Evolutionary conservation across 2,329 filamentous ascomycete genomes (phyloP).

Genomic region (Fusarium sp.): DNA sequence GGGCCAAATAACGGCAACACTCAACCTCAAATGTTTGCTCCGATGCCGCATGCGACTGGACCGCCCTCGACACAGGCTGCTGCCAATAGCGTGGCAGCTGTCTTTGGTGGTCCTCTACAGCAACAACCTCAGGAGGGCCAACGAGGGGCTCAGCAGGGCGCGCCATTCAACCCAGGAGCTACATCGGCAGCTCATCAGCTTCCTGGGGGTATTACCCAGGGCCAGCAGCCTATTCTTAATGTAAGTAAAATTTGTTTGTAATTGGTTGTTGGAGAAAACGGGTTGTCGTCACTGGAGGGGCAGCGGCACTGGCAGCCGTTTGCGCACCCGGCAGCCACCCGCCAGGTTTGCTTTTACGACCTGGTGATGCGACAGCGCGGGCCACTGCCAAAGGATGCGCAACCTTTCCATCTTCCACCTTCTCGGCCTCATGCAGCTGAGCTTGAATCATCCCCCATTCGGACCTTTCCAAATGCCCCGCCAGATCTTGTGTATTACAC

Average conservation of each 20-base stretch:
- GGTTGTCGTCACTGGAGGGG: constrained; percentile 13
- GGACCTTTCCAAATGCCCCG: not conserved
- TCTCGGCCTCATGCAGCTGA: not conserved
- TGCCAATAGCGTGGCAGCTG: constrained; percentile 69
- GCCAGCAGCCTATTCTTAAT: constrained; percentile 62
- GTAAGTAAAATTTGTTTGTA: constrained; percentile 54
- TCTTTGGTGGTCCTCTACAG: constrained; percentile 78
- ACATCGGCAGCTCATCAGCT: constrained; percentile 54
- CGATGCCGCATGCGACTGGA: constrained; percentile 63
- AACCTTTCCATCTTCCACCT: constrained; percentile 1
- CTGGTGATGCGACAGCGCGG: constrained; percentile 27
- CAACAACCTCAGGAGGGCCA: constrained; percentile 73
- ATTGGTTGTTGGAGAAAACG: constrained; percentile 7
- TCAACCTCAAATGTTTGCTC: constrained; percentile 69
- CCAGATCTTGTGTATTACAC: constrained; percentile 3
- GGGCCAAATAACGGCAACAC: constrained; percentile 60
- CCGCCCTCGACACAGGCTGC: constrained; percentile 67
- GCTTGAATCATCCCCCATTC: constrained; percentile 11
- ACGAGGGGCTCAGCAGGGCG: constrained; percentile 59
- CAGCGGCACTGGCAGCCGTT: constrained; percentile 1
- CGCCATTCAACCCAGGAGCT: constrained; percentile 62
- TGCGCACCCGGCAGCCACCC: constrained; percentile 26
- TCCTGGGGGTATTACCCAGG: constrained; percentile 55
- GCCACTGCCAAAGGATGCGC: constrained; percentile 30
- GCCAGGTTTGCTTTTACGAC: constrained; percentile 28